Conservation (phyloP, 768 basidiomycete genomes). For the Holtermannia corniformis region DNA sequence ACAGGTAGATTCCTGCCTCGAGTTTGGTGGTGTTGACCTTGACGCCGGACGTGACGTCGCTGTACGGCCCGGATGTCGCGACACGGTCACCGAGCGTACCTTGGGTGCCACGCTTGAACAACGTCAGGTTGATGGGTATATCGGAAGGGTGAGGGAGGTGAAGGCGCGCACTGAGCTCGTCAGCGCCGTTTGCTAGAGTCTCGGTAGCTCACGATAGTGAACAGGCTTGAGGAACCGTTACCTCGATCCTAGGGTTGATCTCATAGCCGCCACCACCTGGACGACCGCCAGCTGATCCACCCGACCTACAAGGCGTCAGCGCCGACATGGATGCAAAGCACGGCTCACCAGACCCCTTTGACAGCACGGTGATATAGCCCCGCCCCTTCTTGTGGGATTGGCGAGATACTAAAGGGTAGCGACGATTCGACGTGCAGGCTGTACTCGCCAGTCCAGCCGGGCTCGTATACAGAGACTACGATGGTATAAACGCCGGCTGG, state of each 20-base stretch:
- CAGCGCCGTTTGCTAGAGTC: not conserved
- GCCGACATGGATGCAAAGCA: not conserved
- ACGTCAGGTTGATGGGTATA: constrained; percentile 32
- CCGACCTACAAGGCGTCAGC: constrained; percentile 46
- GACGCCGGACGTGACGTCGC: constrained; percentile 65
- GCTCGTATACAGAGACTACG: constrained; percentile 76
- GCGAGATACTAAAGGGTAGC: constrained; percentile 51
- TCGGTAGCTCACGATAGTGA: constrained; percentile 16
- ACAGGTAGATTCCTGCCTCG: constrained; percentile 57
- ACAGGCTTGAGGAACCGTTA: constrained; percentile 40
- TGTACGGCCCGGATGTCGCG: constrained; percentile 69
- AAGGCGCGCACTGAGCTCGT: constrained; percentile 16
- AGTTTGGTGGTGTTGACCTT: constrained; percentile 49
- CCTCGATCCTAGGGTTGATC: constrained; percentile 59
- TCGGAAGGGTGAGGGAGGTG: constrained; percentile 11
- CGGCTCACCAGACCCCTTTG: constrained; percentile 62
- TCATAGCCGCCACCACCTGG: constrained; percentile 58
- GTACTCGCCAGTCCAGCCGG: constrained; percentile 58
- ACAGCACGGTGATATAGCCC: constrained; percentile 71
- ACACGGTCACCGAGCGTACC: constrained; percentile 42
- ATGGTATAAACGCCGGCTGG: constrained; percentile 71
- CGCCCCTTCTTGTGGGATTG: constrained; percentile 76
- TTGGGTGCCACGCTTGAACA: constrained; percentile 43
- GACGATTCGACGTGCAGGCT: constrained; percentile 57
- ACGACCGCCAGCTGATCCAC: constrained; percentile 56